Evolutionary conservation across 2,329 filamentous ascomycete species (phyloP).

Genomic region (Aspergillus calidoustus): DNA sequence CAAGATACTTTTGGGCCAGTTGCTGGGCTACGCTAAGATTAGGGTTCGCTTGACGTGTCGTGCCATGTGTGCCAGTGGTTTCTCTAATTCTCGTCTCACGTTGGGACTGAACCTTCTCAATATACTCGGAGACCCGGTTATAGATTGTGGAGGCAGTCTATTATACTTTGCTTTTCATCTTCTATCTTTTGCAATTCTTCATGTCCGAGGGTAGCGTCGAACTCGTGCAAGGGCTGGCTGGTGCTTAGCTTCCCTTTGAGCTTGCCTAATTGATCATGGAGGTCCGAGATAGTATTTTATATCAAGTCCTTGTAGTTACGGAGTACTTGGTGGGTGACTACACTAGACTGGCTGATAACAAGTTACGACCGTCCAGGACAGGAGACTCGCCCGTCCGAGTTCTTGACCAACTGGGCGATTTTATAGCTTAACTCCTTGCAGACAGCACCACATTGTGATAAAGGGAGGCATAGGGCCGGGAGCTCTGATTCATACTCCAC

Average conservation of each 20-base stretch:
- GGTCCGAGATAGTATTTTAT: conserved; percentile 36
- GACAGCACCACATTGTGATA: conserved; percentile 28
- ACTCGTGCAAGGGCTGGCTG: not conserved
- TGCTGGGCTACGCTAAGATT: not conserved
- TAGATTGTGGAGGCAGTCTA: conserved; percentile 44
- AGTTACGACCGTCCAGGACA: not conserved
- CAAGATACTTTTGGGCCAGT: conserved; percentile 6
- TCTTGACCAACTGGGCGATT: conserved; percentile 23
- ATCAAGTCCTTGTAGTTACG: conserved; percentile 41
- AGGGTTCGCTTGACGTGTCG: not conserved
- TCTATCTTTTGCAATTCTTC: conserved; percentile 24
- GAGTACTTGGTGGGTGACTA: conserved; percentile 30
- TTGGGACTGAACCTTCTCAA: conserved; percentile 31
- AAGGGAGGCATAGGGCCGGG: conserved; percentile 25
- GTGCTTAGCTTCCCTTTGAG: conserved; percentile 34
- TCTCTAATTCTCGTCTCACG: not conserved
- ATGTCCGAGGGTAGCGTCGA: not conserved
- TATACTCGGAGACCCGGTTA: conserved; percentile 36
- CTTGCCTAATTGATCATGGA: conserved; percentile 39
- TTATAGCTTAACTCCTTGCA: conserved; percentile 26
- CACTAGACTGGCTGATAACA: conserved; percentile 24
- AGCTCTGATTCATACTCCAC: conserved; percentile 23
- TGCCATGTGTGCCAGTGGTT: not conserved
- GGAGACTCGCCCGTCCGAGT: conserved; percentile 15
- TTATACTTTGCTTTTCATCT: conserved; percentile 41